Base-by-base conservation (phyloP, 2,329 filamentous ascomycete species). In the Cordyceps cateniannulata region DNA sequence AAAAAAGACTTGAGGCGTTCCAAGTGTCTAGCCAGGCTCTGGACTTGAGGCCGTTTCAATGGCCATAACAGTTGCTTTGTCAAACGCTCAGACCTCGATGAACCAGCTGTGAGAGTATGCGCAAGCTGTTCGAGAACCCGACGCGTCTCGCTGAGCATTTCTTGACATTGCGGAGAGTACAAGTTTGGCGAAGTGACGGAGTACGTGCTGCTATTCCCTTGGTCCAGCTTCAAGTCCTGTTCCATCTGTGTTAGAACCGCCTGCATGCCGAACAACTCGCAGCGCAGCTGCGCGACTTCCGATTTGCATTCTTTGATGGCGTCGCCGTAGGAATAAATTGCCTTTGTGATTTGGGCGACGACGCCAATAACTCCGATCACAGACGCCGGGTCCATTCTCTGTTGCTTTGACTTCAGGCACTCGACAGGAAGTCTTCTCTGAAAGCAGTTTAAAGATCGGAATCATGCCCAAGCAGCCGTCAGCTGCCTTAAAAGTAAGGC, bases 251-350 rank as follows among this genome's bases (percentile, higher is more conserved):
- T 51, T 2, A 62, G 29, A 0, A 53, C 60, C 1, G 60, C 54
- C 35, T 62, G 47, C 45, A 62, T 49, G 40, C 60, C 48, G 24
- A 62, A 62, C 9, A 62, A 47, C 53, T 62, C 60, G 44, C 47
- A 49, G 24, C 53, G 53, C 24, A 58, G 53, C 45, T 49, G 38
- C 44, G 60, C 53, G 27, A 62, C 53, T 32, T 62, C 60, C n/a
- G 44, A 29, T 42, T 35, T 58, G 47, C 47, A 62, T 14, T 47
- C 60, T 27, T n/a, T 22, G 27, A 58, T 38, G 49, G 32, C 60
- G 16, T 58, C 38, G 25, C 53, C 53, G 22, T 62, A 62, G 16
- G 14, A 14, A 16, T 58, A 42, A 16, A 62, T 58, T 7, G 52
- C 32, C 47, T 62, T 20, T 20, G 49, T 49, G 27, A 58, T 42